Base-by-base conservation (phyloP, 306 rosid genomes). In the Pyrus pyrifolia region DNA sequence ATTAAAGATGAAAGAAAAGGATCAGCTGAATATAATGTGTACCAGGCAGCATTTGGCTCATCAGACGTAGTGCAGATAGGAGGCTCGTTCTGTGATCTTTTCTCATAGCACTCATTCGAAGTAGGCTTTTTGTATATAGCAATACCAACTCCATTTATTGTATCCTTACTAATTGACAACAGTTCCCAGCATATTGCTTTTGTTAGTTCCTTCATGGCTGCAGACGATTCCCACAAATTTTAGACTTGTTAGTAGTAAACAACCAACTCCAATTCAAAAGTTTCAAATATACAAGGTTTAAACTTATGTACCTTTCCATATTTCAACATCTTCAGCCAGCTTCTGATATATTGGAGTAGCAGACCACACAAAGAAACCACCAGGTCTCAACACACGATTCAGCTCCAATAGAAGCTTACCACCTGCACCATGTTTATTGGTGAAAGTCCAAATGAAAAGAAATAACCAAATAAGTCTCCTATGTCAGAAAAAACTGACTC, bases 371-470 rank as follows among this genome's bases (percentile, higher is more conserved):
- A 96, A 92, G 90, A 80, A 89, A 72, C 99, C 99, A 29, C 99
- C 99, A 78, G 99, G 99, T 58, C 99, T 88, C 93, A 96, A 85
- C 68, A 96, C 80, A 71, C 99, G 92, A 82, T 96, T 96, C 76
- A 96, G 86, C 88, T 96, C 99, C 88, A 96, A 77, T 67, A 96
- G 97, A 88, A 96, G 98, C 80, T 96, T 96, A 75, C 99, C 99
- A 83, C 99, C 99, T 96, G 86, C 87, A 85, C 51, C 57, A 45
- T 63, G 29, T 72, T 60, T 70, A 83, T 73, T 44, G 38, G 76
- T 79, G 76, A 89, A 44, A 52, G 35, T 70, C 53, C 72, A 75
- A 68, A 78, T 76, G 40, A 80, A 52, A 69, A 7, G 8, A 42
- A 62, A 10, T 42, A 58, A 76, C 52, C 44, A n/a, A 71, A 79